Base-by-base conservation (phyloP, 148 eudicot genomes). In the Tetragonia tetragonoides region DNA sequence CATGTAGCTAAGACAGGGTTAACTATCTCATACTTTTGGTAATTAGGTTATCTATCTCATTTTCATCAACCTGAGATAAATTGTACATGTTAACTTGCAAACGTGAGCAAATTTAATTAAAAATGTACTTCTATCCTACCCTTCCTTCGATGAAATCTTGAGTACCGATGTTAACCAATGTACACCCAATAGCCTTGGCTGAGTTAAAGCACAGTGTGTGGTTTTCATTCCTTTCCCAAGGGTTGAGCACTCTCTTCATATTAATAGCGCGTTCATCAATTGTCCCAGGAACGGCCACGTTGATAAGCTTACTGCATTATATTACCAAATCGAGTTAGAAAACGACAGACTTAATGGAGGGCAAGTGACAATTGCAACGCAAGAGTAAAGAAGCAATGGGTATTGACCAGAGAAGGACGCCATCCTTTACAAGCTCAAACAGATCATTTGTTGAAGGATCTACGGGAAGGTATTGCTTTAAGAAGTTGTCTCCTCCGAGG, bases 181-280 rank as follows among this genome's bases (percentile, higher is more conserved):
- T 96, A 81, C 99, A 96, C 74, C 99, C 99, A 82, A 96, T 96
- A 41, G 98, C 99, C 86, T 93, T 96, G 64, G 99, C 99, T 64
- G 99, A 96, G 81, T 96, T 96, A 74, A 96, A 90, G 87, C 98
- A 89, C 53, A 96, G 80, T 28, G 99, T 96, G 51, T 96, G 99
- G 79, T 96, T 96, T 83, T 96, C 99, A 81, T 93, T 96, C 83
- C 98, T 89, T 85, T 96, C 99, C 99, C 99, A 96, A 40, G 97
- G 99, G 83, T 96, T 96, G 42, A 93, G 98, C 73, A 89, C 68
- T 18, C 84, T 86, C 87, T 96, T 96, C 76, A 90, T 91, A 85
- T 96, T 96, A 68, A 96, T 91, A 0, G 99, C 97, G 44, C 99
- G 90, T 68, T 96, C 99, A 82, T 96, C 99, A 79, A 96, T 96